Conservation (phyloP, 2,329 filamentous ascomycete genomes). For the Trichoderma sp. region DNA sequence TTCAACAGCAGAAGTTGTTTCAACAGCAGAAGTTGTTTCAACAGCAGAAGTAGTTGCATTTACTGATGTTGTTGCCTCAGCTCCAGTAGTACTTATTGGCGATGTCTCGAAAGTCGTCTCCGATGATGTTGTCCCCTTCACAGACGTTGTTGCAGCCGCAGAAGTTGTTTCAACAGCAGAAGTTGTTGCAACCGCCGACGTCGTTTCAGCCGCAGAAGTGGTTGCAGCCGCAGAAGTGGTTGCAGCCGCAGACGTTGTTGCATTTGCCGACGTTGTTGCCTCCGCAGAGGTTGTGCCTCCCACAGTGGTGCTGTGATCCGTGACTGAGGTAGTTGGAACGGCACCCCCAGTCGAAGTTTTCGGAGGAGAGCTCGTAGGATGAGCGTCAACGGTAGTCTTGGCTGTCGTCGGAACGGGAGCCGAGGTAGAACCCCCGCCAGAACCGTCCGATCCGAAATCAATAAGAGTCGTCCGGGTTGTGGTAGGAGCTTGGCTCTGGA, state of each 20-base stretch:
- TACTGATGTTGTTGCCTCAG: too few relatives aligned
- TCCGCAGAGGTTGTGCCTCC: background rate
- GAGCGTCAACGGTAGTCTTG: background rate
- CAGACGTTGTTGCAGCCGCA: background rate
- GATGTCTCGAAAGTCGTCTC: background rate
- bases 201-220: background rate
- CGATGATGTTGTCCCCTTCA: background rate
- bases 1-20: too few relatives aligned
- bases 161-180: background rate
- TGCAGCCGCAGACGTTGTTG: background rate
- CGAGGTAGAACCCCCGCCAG: background rate
- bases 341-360: background rate
- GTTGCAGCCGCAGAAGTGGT: background rate
- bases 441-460: background rate
- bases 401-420: background rate
- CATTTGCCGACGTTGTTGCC: too few relatives aligned
- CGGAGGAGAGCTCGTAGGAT: background rate
- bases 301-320: background rate
- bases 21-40: too few relatives aligned
- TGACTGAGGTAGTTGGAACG: background rate
- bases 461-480: too few relatives aligned
- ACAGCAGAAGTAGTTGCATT: too few relatives aligned
- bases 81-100: background rate
- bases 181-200: background rate
- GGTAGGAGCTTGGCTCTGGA: background rate